These are phyloP conservation scores for Diplocarpon mali DNA, from an alignment of 2,329 filamentous ascomycete genomes.

Conservation along the genomic window DNA sequence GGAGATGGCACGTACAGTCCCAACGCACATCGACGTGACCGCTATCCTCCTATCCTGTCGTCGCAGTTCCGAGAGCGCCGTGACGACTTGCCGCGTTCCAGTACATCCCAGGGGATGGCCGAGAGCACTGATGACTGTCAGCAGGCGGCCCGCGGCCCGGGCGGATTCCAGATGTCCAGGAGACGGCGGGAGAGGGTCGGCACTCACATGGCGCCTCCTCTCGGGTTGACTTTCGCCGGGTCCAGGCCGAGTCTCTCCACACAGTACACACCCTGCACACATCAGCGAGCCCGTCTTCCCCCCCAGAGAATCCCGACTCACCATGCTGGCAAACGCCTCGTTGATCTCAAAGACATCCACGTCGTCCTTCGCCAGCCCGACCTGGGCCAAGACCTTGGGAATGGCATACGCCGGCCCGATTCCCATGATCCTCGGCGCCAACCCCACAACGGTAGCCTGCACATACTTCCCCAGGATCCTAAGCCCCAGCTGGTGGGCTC, in stretches of 20 bases:
- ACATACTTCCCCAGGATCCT: constrained; percentile 86
- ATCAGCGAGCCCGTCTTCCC: not conserved
- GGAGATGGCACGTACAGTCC: constrained; percentile 43
- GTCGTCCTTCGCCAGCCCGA: constrained; percentile 71
- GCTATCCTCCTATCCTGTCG: constrained; percentile 75
- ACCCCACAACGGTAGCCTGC: constrained; percentile 69
- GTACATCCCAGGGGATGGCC: constrained; percentile 92
- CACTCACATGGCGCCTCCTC: constrained; percentile 69
- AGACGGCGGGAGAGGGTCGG: not conserved
- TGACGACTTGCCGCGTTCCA: constrained; percentile 83
- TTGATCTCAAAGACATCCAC: constrained; percentile 98
- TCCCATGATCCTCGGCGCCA: constrained; percentile 88
- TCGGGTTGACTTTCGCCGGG: constrained; percentile 83
- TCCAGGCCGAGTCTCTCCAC: constrained; percentile 75
- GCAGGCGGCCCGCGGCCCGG: too few relatives aligned
- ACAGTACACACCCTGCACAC: constrained; percentile 69
- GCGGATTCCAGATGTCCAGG: too few relatives aligned
- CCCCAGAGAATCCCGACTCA: constrained; percentile 41
- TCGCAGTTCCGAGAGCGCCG: constrained; percentile 78
- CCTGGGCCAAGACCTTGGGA: constrained; percentile 76
- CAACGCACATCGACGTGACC: constrained; percentile 89
- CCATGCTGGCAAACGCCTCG: constrained; percentile 95
- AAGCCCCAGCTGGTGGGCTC: constrained; percentile 68
- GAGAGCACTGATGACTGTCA: constrained; percentile 44
- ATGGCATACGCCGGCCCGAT: constrained; percentile 90